Conservation (phyloP, 257 asterid genomes). For the Gentiana dahurica region DNA sequence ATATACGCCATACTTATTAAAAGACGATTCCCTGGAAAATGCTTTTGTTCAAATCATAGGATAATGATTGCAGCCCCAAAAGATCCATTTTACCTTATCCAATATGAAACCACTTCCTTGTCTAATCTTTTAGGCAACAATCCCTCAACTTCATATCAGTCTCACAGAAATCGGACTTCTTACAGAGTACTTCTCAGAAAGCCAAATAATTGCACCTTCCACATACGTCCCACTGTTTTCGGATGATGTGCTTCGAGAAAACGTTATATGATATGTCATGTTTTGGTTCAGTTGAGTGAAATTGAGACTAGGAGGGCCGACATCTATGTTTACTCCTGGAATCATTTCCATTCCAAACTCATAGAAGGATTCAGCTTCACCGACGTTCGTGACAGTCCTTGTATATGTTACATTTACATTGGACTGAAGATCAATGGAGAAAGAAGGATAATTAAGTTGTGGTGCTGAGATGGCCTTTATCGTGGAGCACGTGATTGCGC, state of each 20-base stretch:
- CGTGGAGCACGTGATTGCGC: neutral
- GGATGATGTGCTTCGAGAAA: neutral
- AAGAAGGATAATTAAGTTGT: constrained; percentile 15
- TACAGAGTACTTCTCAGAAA: neutral
- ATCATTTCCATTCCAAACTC: neutral
- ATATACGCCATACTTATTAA: too few relatives aligned
- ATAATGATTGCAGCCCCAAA: too few relatives aligned
- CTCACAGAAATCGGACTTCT: constrained; percentile 8
- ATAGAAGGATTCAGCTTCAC: constrained; percentile 12
- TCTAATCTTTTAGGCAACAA: too few relatives aligned
- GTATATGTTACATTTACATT: neutral
- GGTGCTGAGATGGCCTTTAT: constrained; percentile 6
- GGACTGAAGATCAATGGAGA: constrained; percentile 1
- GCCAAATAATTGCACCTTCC: constrained; percentile 5
- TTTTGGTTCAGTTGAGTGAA: constrained; percentile 8
- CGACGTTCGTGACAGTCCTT: constrained; percentile 15
- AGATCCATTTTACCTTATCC: too few relatives aligned
- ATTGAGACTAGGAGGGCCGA: neutral
- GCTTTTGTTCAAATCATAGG: too few relatives aligned
- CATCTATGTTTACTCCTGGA: neutral
- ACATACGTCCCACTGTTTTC: neutral
- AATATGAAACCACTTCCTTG: too few relatives aligned
- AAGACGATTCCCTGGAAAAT: too few relatives aligned
- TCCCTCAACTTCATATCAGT: too few relatives aligned
- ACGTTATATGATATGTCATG: constrained; percentile 7